Percentiles rank a stretch among this genome's conserved stretches.
Conservation (phyloP, 345 rosid species). For the Leavenworthia alabamica region DNA sequence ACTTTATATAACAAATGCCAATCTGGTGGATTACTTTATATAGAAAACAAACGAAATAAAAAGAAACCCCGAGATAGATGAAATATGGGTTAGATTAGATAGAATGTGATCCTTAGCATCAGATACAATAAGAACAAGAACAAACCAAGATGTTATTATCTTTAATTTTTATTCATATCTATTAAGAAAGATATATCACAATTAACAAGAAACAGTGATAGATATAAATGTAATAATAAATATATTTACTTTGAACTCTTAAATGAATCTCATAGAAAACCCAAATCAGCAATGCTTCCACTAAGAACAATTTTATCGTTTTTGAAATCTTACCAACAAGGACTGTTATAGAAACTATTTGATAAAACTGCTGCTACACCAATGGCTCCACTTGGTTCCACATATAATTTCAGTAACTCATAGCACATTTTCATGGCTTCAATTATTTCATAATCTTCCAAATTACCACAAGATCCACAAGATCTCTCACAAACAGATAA, state of each 20-base stretch:
- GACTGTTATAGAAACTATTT: conserved; percentile 45
- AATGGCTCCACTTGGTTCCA: conserved; percentile 94
- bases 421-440: conserved; percentile 83
- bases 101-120: not conserved
- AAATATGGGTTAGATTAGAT: not conserved
- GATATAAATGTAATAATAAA: not conserved
- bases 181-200: not conserved
- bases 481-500: conserved; percentile 73
- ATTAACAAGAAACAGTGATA: conserved; percentile 6
- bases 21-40: not conserved
- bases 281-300: conserved; percentile 86
- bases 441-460: conserved; percentile 62
- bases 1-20: not conserved
- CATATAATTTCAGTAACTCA: conserved; percentile 72
- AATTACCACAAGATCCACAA: conserved; percentile 64
- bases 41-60: not conserved
- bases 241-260: conserved; percentile 10
- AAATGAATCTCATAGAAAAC: conserved; percentile 59
- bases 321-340: conserved; percentile 48
- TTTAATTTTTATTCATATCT: no score
- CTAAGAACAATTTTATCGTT: conserved; percentile 58
- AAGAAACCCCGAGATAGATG: not conserved
- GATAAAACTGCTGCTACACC: conserved; percentile 89
- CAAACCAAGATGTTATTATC: not conserved
- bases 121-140: not conserved